phyloP scores from a whole-genome alignment of 345 rosid species.

The Citropsis articulata region DNA sequence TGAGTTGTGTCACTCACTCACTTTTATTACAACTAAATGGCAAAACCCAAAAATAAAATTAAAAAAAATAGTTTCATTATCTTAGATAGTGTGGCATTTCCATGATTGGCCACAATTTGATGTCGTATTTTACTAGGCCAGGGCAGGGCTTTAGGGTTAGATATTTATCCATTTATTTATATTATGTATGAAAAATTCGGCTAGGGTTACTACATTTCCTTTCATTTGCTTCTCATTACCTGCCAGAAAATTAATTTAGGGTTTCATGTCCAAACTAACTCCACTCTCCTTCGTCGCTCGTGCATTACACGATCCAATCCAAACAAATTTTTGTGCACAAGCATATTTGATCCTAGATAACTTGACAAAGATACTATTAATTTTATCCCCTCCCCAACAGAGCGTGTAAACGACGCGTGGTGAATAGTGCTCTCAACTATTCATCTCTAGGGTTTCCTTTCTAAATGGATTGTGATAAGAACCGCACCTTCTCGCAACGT shows the following conservation, averaged over 20 bases:
- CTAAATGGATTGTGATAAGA: constrained; percentile 63
- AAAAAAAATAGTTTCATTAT: not conserved
- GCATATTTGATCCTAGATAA: constrained; percentile 23
- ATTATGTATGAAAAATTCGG: not conserved
- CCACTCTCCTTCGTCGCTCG: not conserved
- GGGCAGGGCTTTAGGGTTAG: constrained; percentile 4
- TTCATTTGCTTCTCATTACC: constrained; percentile 3
- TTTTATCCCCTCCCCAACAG: constrained; percentile 6
- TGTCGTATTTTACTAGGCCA: not conserved
- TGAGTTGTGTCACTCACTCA: not conserved
- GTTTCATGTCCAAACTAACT: constrained; percentile 22
- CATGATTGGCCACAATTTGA: constrained; percentile 15
- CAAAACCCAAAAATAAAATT: not conserved
- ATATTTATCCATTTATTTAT: not conserved
- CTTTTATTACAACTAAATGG: not conserved
- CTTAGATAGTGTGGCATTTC: not conserved
- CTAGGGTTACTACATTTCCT: constrained; percentile 30
- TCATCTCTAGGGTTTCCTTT: constrained; percentile 51
- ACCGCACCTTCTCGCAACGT: constrained; percentile 53
- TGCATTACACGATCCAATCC: constrained; percentile 24
- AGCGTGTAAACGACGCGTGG: constrained; percentile 38
- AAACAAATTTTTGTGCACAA: constrained; percentile 20
- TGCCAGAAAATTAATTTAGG: constrained; percentile 26
- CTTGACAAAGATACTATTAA: constrained; percentile 11
- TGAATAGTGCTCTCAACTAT: constrained; percentile 21